phyloP scores from a whole-genome alignment of 2,329 filamentous ascomycete genomes.

The Graphiopsis chlorocephala region DNA sequence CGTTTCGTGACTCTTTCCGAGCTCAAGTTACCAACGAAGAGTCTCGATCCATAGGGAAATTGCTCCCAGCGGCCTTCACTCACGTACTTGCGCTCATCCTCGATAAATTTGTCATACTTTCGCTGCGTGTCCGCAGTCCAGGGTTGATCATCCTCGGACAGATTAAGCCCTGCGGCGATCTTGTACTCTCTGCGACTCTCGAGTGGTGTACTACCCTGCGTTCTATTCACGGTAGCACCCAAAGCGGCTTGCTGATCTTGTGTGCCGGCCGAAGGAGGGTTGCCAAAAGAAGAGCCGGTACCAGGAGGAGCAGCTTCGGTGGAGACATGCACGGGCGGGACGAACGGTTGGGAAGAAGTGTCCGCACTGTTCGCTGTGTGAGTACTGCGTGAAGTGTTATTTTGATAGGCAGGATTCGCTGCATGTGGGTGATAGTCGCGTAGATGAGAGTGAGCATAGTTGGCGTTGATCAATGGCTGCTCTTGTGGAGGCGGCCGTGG shows the following conservation, averaged over 20 bases:
- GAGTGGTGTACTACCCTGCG: constrained; percentile 20
- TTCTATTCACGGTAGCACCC: constrained; percentile 7
- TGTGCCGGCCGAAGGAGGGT: constrained; percentile 5
- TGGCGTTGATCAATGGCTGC: constrained; percentile 46
- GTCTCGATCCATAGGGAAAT: constrained; percentile 71
- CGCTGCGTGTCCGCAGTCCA: constrained; percentile 60
- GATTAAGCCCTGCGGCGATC: constrained; percentile 28
- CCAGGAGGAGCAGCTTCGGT: constrained; percentile 2
- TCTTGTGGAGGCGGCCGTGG: constrained; percentile 50
- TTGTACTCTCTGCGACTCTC: constrained; percentile 32
- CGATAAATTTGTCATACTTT: constrained; percentile 69
- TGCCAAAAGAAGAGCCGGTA: neutral
- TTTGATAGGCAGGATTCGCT: constrained; percentile 37
- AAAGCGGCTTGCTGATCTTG: constrained; percentile 10
- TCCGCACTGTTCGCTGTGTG: constrained; percentile 19
- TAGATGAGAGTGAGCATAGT: constrained; percentile 49
- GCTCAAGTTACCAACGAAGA: constrained; percentile 90
- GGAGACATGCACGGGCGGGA: constrained; percentile 19
- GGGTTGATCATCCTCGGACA: constrained; percentile 47
- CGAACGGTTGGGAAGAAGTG: constrained; percentile 18
- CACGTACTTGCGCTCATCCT: constrained; percentile 71
- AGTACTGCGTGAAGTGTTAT: neutral
- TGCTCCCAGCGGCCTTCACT: constrained; percentile 77
- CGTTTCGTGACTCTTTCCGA: constrained; percentile 91
- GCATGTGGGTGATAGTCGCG: constrained; percentile 51